Conservation (phyloP, 1,139 yeast genomes). For the Debaryomyces sp. region DNA sequence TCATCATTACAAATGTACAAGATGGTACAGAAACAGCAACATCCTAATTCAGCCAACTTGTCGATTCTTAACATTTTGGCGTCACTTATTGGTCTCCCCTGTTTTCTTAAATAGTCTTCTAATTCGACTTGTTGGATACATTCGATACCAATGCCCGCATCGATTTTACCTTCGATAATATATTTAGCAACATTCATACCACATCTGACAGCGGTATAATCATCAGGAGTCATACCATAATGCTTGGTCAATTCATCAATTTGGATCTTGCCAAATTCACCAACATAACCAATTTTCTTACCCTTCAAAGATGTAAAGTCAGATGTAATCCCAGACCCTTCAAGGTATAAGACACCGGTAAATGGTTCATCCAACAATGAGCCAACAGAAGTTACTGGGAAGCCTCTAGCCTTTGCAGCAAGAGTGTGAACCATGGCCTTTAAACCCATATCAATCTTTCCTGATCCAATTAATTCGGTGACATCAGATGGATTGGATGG, state of each 20-base stretch:
- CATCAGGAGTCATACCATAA: conserved; percentile 57
- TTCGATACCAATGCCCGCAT: conserved; percentile 62
- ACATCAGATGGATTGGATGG: conserved; percentile 64
- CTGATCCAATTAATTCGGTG: conserved; percentile 58
- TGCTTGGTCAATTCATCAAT: conserved; percentile 58
- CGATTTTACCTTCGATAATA: conserved; percentile 56
- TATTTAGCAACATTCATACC: conserved; percentile 64
- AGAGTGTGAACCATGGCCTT: conserved; percentile 65
- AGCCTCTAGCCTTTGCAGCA: conserved; percentile 63
- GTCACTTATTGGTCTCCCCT: conserved; percentile 49
- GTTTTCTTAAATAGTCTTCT: conserved; percentile 49
- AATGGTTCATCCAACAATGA: conserved; percentile 60
- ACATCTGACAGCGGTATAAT: conserved; percentile 61
- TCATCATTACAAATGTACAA: conserved; percentile 57
- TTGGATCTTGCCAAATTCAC: conserved; percentile 63
- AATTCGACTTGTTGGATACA: conserved; percentile 62
- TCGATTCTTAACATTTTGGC: conserved; percentile 62
- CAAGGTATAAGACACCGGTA: conserved; percentile 56
- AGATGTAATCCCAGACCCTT: conserved; percentile 52
- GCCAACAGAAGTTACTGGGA: conserved; percentile 58
- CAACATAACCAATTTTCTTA: conserved; percentile 58
- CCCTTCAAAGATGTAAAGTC: conserved; percentile 57
- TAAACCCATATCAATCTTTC: conserved; percentile 60
- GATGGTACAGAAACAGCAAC: conserved; percentile 63
- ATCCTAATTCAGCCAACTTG: conserved; percentile 58